Evolutionary conservation across 441 rosid species (phyloP).

Genomic region (California macrophylla): DNA sequence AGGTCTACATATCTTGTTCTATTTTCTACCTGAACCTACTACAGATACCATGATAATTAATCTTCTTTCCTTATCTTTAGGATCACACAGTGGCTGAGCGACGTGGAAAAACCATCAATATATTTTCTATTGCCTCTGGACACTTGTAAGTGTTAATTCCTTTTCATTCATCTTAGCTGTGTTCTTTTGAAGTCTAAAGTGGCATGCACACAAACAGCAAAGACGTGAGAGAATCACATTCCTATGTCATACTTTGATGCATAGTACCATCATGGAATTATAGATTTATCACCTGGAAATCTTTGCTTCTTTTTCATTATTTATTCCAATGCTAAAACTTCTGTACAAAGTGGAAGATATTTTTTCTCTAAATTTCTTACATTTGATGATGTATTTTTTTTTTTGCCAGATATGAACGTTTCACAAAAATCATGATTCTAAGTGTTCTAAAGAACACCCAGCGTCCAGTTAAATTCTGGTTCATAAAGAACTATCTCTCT

Average conservation of each 20-base stretch:
- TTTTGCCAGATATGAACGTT: slow-evolving; percentile 76
- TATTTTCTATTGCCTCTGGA: slow-evolving; percentile 95
- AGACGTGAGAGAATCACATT: not conserved
- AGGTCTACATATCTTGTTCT: not conserved
- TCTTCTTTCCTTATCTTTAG: slow-evolving; percentile 27
- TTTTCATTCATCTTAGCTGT: slow-evolving; percentile 2
- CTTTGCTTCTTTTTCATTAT: not conserved
- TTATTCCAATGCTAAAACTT: too few relatives aligned
- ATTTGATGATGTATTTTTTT: not conserved
- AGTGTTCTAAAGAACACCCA: slow-evolving; percentile 82
- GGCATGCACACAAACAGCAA: not conserved
- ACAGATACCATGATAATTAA: not conserved
- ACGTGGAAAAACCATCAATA: slow-evolving; percentile 74
- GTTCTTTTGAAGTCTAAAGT: not conserved
- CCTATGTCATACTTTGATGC: not conserved
- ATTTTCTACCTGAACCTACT: not conserved
- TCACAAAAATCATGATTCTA: slow-evolving; percentile 90
- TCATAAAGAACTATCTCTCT: slow-evolving; percentile 95
- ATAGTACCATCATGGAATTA: too few relatives aligned
- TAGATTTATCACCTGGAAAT: not conserved
- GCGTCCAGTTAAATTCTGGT: slow-evolving; percentile 98
- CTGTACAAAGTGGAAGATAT: not conserved
- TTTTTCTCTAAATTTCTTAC: not conserved
- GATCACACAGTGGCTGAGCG: slow-evolving; percentile 61
- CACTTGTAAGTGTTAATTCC: slow-evolving; percentile 64